Conservation (phyloP, 805 yeast genomes). For the Kodamaea jinghongensis region DNA sequence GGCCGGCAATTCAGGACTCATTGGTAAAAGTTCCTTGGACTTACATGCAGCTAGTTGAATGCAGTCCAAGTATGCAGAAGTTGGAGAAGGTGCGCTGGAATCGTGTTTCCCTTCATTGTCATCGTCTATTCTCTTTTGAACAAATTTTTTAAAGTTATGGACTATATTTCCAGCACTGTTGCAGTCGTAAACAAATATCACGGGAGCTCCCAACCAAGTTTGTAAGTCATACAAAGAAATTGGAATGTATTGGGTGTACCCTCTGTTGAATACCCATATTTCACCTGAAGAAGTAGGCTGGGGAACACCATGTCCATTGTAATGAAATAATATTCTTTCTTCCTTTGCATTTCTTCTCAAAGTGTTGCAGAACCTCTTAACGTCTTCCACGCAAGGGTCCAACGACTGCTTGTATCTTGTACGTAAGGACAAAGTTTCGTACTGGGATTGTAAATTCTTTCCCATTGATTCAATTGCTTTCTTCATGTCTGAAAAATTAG, state of each 20-base stretch:
- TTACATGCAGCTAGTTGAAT: slow-evolving; percentile 92
- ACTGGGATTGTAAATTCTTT: slow-evolving; percentile 80
- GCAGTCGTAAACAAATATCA: slow-evolving; percentile 92
- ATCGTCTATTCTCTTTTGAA: slow-evolving; percentile 84
- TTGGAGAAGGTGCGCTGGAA: slow-evolving; percentile 55
- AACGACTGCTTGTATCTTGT: slow-evolving; percentile 87
- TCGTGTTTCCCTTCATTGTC: slow-evolving; percentile 65
- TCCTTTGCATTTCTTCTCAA: slow-evolving; percentile 88
- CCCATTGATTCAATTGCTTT: slow-evolving; percentile 92
- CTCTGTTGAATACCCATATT: slow-evolving; percentile 96
- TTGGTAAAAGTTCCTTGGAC: slow-evolving; percentile 80
- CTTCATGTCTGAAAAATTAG: slow-evolving; percentile 75
- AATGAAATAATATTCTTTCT: slow-evolving; percentile 89
- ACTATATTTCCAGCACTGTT: slow-evolving; percentile 93
- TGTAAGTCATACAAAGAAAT: slow-evolving; percentile 93
- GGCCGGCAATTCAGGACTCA: slow-evolving; percentile 94
- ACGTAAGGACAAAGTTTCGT: slow-evolving; percentile 82
- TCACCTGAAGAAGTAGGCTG: slow-evolving; percentile 96
- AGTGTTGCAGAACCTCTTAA: slow-evolving; percentile 86
- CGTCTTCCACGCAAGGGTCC: slow-evolving; percentile 95
- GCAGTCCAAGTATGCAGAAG: slow-evolving; percentile 74
- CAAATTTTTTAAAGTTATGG: slow-evolving; percentile 82
- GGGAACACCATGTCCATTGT: slow-evolving; percentile 98
- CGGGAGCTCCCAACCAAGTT: slow-evolving; percentile 97
- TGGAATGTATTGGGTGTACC: slow-evolving; percentile 96